Evolutionary conservation across 1,139 yeast genomes (phyloP), one percentile per base, ranked within the genome.

Genomic region (Yamadazyma oceani): DNA sequence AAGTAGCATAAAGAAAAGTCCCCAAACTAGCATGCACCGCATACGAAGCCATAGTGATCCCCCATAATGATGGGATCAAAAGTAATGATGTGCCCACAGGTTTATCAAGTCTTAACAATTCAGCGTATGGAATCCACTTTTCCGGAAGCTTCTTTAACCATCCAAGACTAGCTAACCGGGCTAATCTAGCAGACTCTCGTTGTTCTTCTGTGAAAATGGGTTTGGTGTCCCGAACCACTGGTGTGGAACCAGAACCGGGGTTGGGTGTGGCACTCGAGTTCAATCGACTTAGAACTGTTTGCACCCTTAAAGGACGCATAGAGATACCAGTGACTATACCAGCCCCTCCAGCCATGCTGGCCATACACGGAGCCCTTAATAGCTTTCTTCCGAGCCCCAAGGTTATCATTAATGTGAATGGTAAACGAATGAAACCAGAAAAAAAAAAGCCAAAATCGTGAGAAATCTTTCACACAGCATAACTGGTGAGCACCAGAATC

Each of bases 51-150:
- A 92, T 85, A 1, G 87, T 75, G 38, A 85, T 81, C 17, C 87
- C 82, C 92, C 92, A 85, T 63, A 79, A 71, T 17, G 82, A 79
- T 0, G 98, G 98, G 31, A 88, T 69, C 42, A 80, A 78, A 32
- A 94, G 66, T 26, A 92, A 68, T 73, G 87, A 78, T 0, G 97
- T 85, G 0, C 98, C 99, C 15, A 85, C 94, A 0, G 98, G 98
- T 50, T 88, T 88, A 53, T 94, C 98, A 38, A 92, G 62, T 40
- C 99, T 71, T 84, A 89, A 82, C 39, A 94, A 70, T 54, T 88
- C 95, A 31, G 96, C 95, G 55, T 88, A 92, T 0, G 98, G 98
- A 32, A 87, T 81, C 78, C 82, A 71, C 44, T 73, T 71, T 32
- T 68, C 72, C 0, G 97, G 97, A 17, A 89, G 66, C 23, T 75